Conservation (phyloP, 139 green algal species). For the Astrephomene gubernaculifera region DNA sequence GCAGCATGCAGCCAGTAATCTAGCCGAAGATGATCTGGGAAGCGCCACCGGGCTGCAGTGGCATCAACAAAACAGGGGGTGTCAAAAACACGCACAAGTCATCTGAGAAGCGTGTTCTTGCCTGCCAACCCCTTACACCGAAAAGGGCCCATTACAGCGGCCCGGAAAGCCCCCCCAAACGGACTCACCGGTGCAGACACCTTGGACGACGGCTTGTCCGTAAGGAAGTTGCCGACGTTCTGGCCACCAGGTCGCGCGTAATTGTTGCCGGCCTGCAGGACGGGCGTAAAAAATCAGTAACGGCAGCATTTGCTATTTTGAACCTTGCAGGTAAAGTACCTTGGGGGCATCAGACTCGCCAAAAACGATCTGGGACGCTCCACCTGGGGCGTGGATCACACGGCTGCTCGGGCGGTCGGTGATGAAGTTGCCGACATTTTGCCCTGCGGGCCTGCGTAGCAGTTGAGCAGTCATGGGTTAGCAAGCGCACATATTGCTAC, state of each 20-base stretch:
- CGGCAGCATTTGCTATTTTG: background rate
- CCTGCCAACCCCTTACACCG: no score
- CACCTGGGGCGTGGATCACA: slow-evolving; percentile 85
- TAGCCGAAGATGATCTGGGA: slow-evolving; percentile 43
- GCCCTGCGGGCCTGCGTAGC: background rate
- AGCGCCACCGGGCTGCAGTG: slow-evolving; percentile 9
- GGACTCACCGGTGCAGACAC: slow-evolving; percentile 14
- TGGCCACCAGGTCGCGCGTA: slow-evolving; percentile 6
- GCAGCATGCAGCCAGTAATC: no score
- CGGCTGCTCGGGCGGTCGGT: slow-evolving; percentile 63
- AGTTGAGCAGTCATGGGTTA: background rate
- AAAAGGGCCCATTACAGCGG: background rate
- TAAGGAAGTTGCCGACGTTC: slow-evolving; percentile 67
- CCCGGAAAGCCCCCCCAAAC: background rate
- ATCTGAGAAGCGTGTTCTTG: no score
- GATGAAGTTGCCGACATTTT: slow-evolving; percentile 67
- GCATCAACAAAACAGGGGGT: background rate
- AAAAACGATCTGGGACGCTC: slow-evolving; percentile 51
- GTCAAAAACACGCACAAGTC: background rate
- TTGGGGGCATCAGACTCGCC: background rate
- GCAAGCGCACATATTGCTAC: background rate
- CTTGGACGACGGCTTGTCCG: slow-evolving; percentile 41
- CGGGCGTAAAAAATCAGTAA: background rate
- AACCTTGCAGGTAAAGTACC: background rate
- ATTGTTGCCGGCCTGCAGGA: slow-evolving; percentile 3